Conservation (phyloP, 129 eudicot genomes). For the Helianthus annuus region HanXRQr2.0-SUNRISE NC_035444.2:151740997-151741496, state of each 20-base stretch:
- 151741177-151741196: slow-evolving; percentile 9
- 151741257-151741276: slow-evolving; percentile 40
- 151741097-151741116: too few relatives aligned
- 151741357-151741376: slow-evolving; percentile 22
- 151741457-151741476: slow-evolving; percentile 8
- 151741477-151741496: slow-evolving; percentile 10
- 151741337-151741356: slow-evolving; percentile 13
- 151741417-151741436: slow-evolving; percentile 33
- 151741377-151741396: slow-evolving; percentile 37
- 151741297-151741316: slow-evolving; percentile 39
- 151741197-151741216: slow-evolving; percentile 32
- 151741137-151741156: too few relatives aligned
- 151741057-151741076: too few relatives aligned
- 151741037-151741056: too few relatives aligned
- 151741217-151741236: slow-evolving; percentile 29
- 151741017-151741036: too few relatives aligned
- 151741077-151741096: too few relatives aligned
- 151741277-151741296: slow-evolving; percentile 29
- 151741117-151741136: too few relatives aligned
- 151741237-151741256: slow-evolving; percentile 33
- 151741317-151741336: slow-evolving; percentile 30
- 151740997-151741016: too few relatives aligned
- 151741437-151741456: slow-evolving; percentile 32
- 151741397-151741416: slow-evolving; percentile 37
- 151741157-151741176: neutral